Evolutionary conservation across 306 rosid species (phyloP), one percentile per base, ranked within the genome.

Genomic region (Glycine soja): DNA sequence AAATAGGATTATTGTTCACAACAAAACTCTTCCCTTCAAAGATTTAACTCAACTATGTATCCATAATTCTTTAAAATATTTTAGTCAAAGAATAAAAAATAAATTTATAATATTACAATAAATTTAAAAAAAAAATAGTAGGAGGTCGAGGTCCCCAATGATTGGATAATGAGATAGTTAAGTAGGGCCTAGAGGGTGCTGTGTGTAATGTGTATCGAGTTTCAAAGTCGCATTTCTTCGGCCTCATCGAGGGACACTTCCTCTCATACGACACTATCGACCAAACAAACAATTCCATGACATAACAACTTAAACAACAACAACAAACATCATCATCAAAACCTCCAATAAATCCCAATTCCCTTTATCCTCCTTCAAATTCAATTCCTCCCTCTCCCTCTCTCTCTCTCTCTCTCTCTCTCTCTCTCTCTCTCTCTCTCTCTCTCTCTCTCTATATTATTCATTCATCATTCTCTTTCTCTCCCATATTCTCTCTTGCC

Each of bases 251-350:
- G 45, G 43, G 78, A 5, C 43, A 59, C 24, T 74, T 12, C 19
- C 50, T 15, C 45, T 8, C 7, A 24, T 3, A 1, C 14, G 19
- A 34, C 38, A 3, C 51, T 50, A 77, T 65, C 30, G 2, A 24
- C 30, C 75, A 52, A 64, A 8, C 53, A 50, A 65, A 77, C 65
- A 50, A 51, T 77, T 50, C 50, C 40, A 15, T 77, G 81, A 66
- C 56, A 52, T 40, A 53, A 77, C 67, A 78, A 78, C 75, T 42
- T 54, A 54, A 64, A 48, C 74, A 34, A 30, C 54, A 40, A 10
- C 45, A 2, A 36, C 40, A 36, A 36, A 36, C n/a, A 52, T 52
- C 5, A 52, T 0, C 10, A 36, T 32, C 9, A 14, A 52, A 52
- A 56, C 8, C 19, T 6, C 0, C 16, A 51, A 3, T 36, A 46